Conservation (phyloP, 805 yeast species). For the Metschnikowia kunwiensis region DNA sequence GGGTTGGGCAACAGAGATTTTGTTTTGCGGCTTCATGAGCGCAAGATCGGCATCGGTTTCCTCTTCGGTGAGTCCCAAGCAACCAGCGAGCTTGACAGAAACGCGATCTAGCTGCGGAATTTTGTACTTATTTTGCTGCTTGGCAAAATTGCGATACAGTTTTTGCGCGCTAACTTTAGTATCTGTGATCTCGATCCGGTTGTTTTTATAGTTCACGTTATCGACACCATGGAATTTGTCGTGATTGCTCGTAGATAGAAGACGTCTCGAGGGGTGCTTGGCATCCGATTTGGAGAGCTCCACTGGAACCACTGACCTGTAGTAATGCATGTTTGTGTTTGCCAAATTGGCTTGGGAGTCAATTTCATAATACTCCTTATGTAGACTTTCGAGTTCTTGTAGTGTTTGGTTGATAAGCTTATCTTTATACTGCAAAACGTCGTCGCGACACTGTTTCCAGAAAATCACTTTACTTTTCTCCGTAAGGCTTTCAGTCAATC, state of each 20-base stretch:
- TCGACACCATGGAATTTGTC: conserved; percentile 22
- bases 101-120: conserved; percentile 18
- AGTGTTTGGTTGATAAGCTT: conserved; percentile 26
- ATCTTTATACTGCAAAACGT: conserved; percentile 25
- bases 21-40: conserved; percentile 5
- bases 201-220: conserved; percentile 26
- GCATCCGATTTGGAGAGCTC: conserved; percentile 12
- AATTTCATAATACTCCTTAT: conserved; percentile 30
- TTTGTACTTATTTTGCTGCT: conserved; percentile 9
- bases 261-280: conserved; percentile 10
- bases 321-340: conserved; percentile 21
- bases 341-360: conserved; percentile 14
- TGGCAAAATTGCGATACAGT: conserved; percentile 3
- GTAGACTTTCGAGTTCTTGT: conserved; percentile 26
- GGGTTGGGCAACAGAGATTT: background rate
- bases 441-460: conserved; percentile 35
- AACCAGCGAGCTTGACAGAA: conserved; percentile 14
- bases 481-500: conserved; percentile 21
- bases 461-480: conserved; percentile 26
- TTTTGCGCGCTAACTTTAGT: conserved; percentile 20
- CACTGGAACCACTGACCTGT: conserved; percentile 25
- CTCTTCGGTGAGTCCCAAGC: conserved; percentile 13
- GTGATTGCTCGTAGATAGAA: conserved; percentile 14
- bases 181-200: conserved; percentile 32
- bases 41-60: conserved; percentile 16